Evolutionary conservation across 2,329 filamentous ascomycete species (phyloP).

Genomic region (Beauveria sp.): DNA sequence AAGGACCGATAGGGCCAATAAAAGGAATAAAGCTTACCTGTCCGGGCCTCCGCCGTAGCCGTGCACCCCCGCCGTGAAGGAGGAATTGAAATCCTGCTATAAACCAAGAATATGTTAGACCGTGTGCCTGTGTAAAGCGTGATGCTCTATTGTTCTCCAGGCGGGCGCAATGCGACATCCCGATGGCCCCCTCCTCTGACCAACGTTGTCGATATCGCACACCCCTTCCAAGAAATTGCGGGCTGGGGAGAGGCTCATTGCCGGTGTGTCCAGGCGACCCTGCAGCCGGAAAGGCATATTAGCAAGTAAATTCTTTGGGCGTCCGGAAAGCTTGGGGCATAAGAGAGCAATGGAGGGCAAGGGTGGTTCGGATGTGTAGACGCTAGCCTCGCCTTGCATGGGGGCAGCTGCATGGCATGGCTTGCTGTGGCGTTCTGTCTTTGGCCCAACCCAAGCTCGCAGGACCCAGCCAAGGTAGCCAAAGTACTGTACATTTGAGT

Average conservation of each 20-base stretch:
- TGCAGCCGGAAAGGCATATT: slow-evolving; percentile 2
- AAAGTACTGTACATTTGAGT: slow-evolving; percentile 5
- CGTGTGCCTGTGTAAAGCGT: background rate
- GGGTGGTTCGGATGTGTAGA: slow-evolving; percentile 3
- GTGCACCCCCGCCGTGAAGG: slow-evolving; percentile 32
- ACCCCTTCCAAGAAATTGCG: background rate
- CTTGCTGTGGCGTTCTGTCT: background rate
- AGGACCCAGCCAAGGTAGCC: background rate
- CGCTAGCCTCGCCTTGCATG: slow-evolving; percentile 2
- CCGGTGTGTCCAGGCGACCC: slow-evolving; percentile 2
- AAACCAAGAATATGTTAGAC: slow-evolving; percentile 13
- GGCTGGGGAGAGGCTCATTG: background rate
- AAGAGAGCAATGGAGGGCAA: background rate
- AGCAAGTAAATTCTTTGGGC: background rate
- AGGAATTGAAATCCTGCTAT: slow-evolving; percentile 48
- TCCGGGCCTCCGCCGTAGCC: slow-evolving; percentile 41
- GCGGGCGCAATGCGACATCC: slow-evolving; percentile 2
- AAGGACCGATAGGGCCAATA: slow-evolving; percentile 11
- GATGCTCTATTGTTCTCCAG: slow-evolving; percentile 2
- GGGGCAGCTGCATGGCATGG: slow-evolving; percentile 8
- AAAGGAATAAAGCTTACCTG: slow-evolving; percentile 37
- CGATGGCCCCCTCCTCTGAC: background rate
- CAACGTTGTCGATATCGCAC: background rate
- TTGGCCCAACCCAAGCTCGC: background rate
- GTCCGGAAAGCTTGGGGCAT: background rate